phyloP scores from a whole-genome alignment of 371 early-diverging fungal species.

The Apophysomyces variabilis region DNA sequence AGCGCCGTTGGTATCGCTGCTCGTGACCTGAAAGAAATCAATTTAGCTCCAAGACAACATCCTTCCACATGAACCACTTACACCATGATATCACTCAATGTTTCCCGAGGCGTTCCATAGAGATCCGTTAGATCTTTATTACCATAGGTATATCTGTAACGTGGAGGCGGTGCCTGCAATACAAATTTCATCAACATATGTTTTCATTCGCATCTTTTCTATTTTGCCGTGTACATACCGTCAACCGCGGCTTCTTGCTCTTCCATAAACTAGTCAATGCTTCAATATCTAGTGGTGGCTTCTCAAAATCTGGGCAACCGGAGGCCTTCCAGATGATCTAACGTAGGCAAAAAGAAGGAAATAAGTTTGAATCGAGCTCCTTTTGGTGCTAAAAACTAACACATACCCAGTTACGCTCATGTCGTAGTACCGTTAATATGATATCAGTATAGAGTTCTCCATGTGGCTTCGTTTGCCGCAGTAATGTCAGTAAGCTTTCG shows the following conservation, averaged over 20 bases:
- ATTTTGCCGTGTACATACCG: slow-evolving; percentile 13
- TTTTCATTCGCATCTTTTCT: too few relatives aligned
- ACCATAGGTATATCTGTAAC: slow-evolving; percentile 41
- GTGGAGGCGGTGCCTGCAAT: slow-evolving; percentile 23
- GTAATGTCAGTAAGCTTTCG: slow-evolving; percentile 24
- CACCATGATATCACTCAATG: slow-evolving; percentile 37
- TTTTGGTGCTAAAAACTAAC: neutral
- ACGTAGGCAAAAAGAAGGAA: neutral
- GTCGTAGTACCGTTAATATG: slow-evolving; percentile 37
- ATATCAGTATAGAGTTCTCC: slow-evolving; percentile 51
- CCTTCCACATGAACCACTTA: slow-evolving; percentile 17
- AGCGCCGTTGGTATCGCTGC: slow-evolving; percentile 28
- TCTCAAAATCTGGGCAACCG: slow-evolving; percentile 54
- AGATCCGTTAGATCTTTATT: slow-evolving; percentile 40
- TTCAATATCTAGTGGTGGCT: slow-evolving; percentile 31
- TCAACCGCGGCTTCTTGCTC: slow-evolving; percentile 29
- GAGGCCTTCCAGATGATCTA: slow-evolving; percentile 56
- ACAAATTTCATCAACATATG: neutral
- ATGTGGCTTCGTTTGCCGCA: slow-evolving; percentile 47
- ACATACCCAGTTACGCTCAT: slow-evolving; percentile 52
- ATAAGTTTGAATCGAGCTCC: neutral
- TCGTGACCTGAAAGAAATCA: slow-evolving; percentile 23
- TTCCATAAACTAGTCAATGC: slow-evolving; percentile 26
- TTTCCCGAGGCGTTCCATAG: slow-evolving; percentile 25
- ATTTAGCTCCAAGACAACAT: neutral